A percentile compares a stretch with the other conserved stretches of the same genome.
Evolutionary conservation across 2,329 filamentous ascomycete genomes (phyloP).

Genomic region (Cordyceps cicadae): DNA sequence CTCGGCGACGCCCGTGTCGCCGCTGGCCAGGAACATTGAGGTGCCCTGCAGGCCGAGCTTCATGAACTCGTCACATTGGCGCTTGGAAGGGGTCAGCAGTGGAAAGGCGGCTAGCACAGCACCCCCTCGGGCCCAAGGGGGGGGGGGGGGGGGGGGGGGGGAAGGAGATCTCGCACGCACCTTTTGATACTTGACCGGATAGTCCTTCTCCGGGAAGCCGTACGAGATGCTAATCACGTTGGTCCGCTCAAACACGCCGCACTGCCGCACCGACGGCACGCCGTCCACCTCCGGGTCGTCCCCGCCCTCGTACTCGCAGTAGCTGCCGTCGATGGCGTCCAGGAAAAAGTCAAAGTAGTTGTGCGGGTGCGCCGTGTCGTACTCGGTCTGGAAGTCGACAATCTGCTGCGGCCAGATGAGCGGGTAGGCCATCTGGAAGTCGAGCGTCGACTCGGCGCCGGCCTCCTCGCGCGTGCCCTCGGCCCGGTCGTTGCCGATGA

Average conservation of each 20-base stretch:
- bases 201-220: slow-evolving; percentile 37
- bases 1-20: slow-evolving; percentile 30
- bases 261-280: slow-evolving; percentile 33
- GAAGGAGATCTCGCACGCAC: neutral
- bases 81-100: slow-evolving; percentile 15
- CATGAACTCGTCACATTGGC: slow-evolving; percentile 35
- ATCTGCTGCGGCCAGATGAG: slow-evolving; percentile 44
- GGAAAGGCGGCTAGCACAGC: too few relatives aligned
- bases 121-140: too few relatives aligned
- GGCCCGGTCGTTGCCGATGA: slow-evolving; percentile 19
- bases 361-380: neutral
- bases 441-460: slow-evolving; percentile 36
- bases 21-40: slow-evolving; percentile 32
- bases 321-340: slow-evolving; percentile 43
- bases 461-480: slow-evolving; percentile 14
- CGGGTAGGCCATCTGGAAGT: slow-evolving; percentile 39
- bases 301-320: slow-evolving; percentile 40
- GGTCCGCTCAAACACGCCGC: slow-evolving; percentile 16
- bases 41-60: slow-evolving; percentile 37
- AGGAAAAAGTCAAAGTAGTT: slow-evolving; percentile 26
- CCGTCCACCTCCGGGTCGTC: slow-evolving; percentile 35
- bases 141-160: too few relatives aligned
- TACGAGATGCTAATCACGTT: slow-evolving; percentile 35
- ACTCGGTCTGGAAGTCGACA: slow-evolving; percentile 28
- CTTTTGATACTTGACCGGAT: slow-evolving; percentile 37